Conservation (phyloP, 148 eudicot genomes). For the Camellia sinensis region DNA sequence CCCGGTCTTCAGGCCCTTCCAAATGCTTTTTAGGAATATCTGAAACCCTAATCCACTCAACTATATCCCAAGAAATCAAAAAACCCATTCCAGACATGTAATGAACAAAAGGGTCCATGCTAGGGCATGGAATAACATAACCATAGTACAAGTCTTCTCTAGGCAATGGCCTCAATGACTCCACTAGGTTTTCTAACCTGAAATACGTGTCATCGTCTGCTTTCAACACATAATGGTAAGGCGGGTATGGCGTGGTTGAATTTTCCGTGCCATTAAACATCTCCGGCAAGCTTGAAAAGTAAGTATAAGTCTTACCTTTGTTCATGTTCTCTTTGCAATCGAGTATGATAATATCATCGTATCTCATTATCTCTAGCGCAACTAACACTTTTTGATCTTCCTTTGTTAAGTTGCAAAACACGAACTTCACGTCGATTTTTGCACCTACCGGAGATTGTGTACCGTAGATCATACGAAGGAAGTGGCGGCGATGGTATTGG, state of each 20-base stretch:
- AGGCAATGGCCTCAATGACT: slow-evolving; percentile 64
- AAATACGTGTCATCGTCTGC: slow-evolving; percentile 80
- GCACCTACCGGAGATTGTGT: slow-evolving; percentile 52
- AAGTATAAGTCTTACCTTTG: slow-evolving; percentile 82
- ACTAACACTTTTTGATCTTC: slow-evolving; percentile 77
- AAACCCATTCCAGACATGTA: slow-evolving; percentile 97
- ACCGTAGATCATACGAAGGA: slow-evolving; percentile 78
- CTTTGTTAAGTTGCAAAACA: slow-evolving; percentile 83
- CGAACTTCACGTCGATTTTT: slow-evolving; percentile 66
- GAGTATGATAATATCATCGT: slow-evolving; percentile 75
- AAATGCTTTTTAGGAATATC: slow-evolving; percentile 58
- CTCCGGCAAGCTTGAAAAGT: slow-evolving; percentile 76
- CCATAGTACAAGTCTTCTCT: slow-evolving; percentile 89
- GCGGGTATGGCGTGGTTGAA: slow-evolving; percentile 39
- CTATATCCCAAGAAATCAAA: slow-evolving; percentile 81
- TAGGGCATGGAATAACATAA: slow-evolving; percentile 75
- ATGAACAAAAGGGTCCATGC: slow-evolving; percentile 79
- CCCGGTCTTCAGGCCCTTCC: slow-evolving; percentile 76
- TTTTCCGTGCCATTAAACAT: slow-evolving; percentile 27
- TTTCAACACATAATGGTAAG: slow-evolving; percentile 82
- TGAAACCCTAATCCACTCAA: slow-evolving; percentile 68
- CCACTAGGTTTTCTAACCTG: slow-evolving; percentile 55
- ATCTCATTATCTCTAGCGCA: slow-evolving; percentile 80
- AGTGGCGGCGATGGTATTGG: slow-evolving; percentile 71
- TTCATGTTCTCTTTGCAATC: slow-evolving; percentile 84